Evolutionary conservation across 192 early-diverging fungal genomes (phyloP).

Genomic region (Radiomyces spectabilis): DNA sequence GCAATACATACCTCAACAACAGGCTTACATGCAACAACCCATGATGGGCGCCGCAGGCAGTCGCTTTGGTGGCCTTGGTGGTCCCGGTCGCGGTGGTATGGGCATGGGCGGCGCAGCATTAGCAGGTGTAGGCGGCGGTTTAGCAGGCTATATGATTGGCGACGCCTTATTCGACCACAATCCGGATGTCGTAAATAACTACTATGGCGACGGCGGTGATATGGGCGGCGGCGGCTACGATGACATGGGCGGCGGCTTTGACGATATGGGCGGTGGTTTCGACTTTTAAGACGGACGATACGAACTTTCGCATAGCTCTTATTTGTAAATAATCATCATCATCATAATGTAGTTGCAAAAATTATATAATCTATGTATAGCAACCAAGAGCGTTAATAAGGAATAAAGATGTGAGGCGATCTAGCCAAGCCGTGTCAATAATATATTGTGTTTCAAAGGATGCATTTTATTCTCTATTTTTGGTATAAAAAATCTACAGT

Average conservation of each 20-base stretch:
- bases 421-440: no score
- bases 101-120: neutral
- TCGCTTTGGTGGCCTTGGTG: slow-evolving; percentile 6
- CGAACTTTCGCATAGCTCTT: no score
- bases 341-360: no score
- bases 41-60: slow-evolving; percentile 1
- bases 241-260: slow-evolving; percentile 10
- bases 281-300: no score
- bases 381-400: no score
- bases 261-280: no score
- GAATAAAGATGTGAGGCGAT: no score
- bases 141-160: slow-evolving; percentile 7
- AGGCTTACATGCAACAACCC: neutral
- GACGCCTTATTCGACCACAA: slow-evolving; percentile 3
- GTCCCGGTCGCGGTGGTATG: slow-evolving; percentile 7
- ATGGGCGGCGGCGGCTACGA: neutral
- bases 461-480: no score
- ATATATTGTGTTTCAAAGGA: no score
- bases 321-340: no score
- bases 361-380: no score
- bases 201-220: slow-evolving; percentile 17
- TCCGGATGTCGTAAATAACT: slow-evolving; percentile 13
- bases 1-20: slow-evolving; percentile 4
- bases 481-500: no score
- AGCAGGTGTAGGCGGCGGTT: slow-evolving; percentile 16